Evolutionary conservation across 306 rosid species (phyloP).

Genomic region (Prosopis cineraria): DNA sequence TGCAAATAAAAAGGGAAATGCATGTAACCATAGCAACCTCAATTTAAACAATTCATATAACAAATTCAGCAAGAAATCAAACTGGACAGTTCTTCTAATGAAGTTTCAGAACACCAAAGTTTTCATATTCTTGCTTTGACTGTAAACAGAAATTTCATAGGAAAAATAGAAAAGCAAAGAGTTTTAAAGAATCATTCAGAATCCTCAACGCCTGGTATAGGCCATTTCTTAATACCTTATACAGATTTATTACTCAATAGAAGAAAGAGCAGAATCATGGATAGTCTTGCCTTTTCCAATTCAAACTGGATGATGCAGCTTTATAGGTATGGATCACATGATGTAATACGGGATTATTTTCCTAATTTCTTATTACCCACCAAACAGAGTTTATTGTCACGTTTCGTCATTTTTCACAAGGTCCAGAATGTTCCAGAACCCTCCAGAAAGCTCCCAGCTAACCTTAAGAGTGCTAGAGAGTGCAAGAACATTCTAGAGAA

Average conservation of each 20-base stretch:
- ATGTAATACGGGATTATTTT: background rate
- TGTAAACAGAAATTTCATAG: background rate
- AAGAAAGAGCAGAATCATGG: background rate
- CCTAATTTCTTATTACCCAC: background rate
- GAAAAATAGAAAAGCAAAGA: background rate
- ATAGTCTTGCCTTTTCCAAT: background rate
- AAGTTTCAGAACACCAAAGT: background rate
- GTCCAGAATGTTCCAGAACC: no score
- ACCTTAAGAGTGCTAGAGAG: no score
- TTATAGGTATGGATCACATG: background rate
- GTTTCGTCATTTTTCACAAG: no score
- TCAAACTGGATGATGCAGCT: background rate
- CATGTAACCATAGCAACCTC: background rate
- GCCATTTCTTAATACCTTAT: background rate
- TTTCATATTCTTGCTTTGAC: background rate
- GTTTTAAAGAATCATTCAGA: background rate
- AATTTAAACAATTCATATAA: slow-evolving; percentile 11
- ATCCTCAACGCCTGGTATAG: background rate
- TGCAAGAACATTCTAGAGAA: no score
- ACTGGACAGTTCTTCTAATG: slow-evolving; percentile 10
- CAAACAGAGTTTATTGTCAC: background rate
- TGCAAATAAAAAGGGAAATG: slow-evolving; percentile 44
- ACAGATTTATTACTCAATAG: background rate
- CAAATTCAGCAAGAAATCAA: slow-evolving; percentile 13
- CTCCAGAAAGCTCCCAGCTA: no score